These are phyloP conservation scores for Ganoderma boninense DNA, from an alignment of 1,284 basidiomycete genomes.

Conservation along the genomic window DNA sequence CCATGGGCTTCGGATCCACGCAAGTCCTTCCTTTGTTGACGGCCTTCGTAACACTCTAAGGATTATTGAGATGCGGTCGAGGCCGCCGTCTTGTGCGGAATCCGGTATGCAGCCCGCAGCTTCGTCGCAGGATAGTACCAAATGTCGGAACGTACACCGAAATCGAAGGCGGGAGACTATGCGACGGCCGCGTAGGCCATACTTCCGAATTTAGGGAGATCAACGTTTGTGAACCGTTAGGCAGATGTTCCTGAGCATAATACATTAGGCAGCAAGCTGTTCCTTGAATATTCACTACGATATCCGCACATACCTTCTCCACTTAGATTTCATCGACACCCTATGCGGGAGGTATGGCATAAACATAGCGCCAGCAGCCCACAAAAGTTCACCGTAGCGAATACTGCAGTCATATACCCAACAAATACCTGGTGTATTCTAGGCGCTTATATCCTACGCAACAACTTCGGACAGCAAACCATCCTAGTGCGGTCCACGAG, in stretches of 20 bases:
- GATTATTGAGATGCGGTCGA: background rate
- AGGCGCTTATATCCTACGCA: background rate
- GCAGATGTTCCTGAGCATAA: background rate
- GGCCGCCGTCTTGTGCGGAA: background rate
- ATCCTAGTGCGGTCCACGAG: background rate
- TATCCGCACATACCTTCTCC: background rate
- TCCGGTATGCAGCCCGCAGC: background rate
- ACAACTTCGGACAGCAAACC: background rate
- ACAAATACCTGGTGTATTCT: background rate
- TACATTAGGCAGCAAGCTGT: background rate
- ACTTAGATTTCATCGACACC: too few species aligned
- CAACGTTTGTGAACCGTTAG: background rate
- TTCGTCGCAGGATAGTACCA: background rate
- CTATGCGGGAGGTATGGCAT: background rate
- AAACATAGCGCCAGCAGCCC: background rate
- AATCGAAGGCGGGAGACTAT: background rate
- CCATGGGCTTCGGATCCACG: background rate
- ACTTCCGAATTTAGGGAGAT: background rate
- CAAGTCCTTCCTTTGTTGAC: background rate
- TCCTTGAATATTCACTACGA: background rate
- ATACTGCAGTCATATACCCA: background rate
- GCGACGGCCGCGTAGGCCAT: background rate
- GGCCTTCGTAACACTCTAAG: background rate
- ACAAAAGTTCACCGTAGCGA: background rate
- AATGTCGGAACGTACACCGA: constrained; percentile 2